Evolutionary conservation across 140 eudicot genomes (phyloP).

Genomic region (Artemisia princeps): DNA sequence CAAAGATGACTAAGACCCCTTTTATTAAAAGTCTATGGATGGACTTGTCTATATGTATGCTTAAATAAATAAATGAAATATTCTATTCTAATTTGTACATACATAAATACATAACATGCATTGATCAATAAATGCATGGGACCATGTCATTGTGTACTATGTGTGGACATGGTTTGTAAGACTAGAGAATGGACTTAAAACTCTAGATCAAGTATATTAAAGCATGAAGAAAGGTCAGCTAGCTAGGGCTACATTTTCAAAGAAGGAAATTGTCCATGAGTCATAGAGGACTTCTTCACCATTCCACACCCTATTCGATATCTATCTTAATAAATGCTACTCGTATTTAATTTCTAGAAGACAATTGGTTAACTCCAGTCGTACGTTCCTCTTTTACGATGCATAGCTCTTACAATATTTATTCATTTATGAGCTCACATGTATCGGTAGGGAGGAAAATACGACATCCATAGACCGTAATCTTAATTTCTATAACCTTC

Average conservation of each 20-base stretch:
- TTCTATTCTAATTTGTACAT: conserved; percentile 33
- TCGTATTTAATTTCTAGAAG: conserved; percentile 18
- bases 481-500: background rate
- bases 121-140: conserved; percentile 27
- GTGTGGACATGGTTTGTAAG: conserved; percentile 31
- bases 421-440: conserved; percentile 17
- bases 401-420: background rate
- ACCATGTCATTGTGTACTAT: conserved; percentile 20
- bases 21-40: conserved; percentile 32
- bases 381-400: conserved; percentile 16
- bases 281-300: conserved; percentile 32
- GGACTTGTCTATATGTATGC: conserved; percentile 34
- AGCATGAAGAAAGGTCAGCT: conserved; percentile 34
- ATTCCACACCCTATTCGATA: conserved; percentile 24
- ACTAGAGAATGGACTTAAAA: conserved; percentile 33
- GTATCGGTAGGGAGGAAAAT: background rate
- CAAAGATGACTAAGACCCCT: conserved; percentile 34
- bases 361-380: conserved; percentile 11
- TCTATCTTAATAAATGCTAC: conserved; percentile 33
- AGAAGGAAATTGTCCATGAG: conserved; percentile 20
- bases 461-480: background rate
- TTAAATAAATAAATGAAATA: conserved; percentile 29
- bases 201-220: conserved; percentile 28
- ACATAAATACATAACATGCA: conserved; percentile 18
- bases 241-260: conserved; percentile 31